Evolutionary conservation across 495 filamentous ascomycete species (phyloP), one percentile per base, ranked within the genome.

Genomic region (Annulohypoxylon moriforme): DNA sequence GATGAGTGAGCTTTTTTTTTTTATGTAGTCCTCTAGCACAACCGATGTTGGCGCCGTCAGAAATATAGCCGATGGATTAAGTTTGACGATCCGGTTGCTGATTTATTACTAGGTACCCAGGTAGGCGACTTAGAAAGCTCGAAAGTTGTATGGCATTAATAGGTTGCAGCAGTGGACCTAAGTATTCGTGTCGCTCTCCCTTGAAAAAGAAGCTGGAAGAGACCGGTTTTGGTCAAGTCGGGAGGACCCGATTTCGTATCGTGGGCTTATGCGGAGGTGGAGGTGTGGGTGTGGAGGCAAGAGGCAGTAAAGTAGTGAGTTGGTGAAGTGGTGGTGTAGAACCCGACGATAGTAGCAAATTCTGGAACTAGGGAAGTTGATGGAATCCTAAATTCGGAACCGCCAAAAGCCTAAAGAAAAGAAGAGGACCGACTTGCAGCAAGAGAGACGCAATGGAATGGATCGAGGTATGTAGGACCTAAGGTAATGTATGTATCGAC

Each of bases 11-110:
- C 40, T 44, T 18, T 1, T 44, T 18, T 8, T 53, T 13, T 38
- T n/a, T n/a, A n/a, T n/a, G n/a, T n/a, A 47, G 36, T 27, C 44
- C 57, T 72, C 36, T 55, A 24, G 7, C 38, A 42, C 57, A 53
- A 18, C 25, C 60, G 56, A 56, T 8, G 61, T 62, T 66, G 65
- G 50, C 56, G 42, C 64, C 42, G 66, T 62, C 36, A 69, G 29
- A 66, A 69, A 60, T 69, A 73, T 69, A 69, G 61, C 71, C 66
- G 70, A 62, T 22, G 47, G 66, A 73, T 68, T 73, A 49, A 53
- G 44, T 69, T 69, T 60, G 61, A 58, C 66, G 65, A 69, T 66
- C 71, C 63, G 42, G 31, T 52, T 16, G 42, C 38, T 47, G 16
- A 46, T 46, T 60, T 57, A 57, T 16, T 56, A 36, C 59, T 63